phyloP scores from a whole-genome alignment of 805 yeast species.

The Lipomyces kockii region DNA sequence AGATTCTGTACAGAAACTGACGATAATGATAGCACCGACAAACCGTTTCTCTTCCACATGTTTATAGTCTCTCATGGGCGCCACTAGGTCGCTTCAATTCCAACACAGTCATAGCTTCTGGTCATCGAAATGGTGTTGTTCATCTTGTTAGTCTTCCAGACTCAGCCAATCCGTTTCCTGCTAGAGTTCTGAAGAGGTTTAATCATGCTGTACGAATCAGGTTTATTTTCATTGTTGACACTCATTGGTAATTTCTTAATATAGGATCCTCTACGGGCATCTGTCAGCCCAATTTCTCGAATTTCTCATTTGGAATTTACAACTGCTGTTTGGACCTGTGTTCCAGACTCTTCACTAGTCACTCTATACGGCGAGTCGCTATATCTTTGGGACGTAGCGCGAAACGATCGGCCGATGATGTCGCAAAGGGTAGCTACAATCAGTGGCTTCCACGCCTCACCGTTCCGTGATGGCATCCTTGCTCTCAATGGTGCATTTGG shows the following conservation, averaged over 20 bases:
- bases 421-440: conserved; percentile 59
- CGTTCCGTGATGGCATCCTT: conserved; percentile 55
- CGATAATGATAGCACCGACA: conserved; percentile 53
- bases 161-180: conserved; percentile 55
- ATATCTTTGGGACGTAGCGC: conserved; percentile 74
- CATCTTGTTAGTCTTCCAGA: conserved; percentile 74
- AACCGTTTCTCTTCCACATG: conserved; percentile 59
- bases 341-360: conserved; percentile 54
- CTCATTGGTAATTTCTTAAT: not conserved
- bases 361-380: conserved; percentile 70
- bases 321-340: conserved; percentile 52
- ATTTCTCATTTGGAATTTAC: conserved; percentile 49
- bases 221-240: not conserved
- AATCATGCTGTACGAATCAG: conserved; percentile 59
- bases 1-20: not conserved
- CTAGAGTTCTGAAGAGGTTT: conserved; percentile 77
- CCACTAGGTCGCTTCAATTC: conserved; percentile 45
- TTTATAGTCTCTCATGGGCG: conserved; percentile 53
- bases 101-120: conserved; percentile 61
- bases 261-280: not conserved
- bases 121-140: conserved; percentile 75
- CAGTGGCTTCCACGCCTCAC: conserved; percentile 55
- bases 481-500: conserved; percentile 73
- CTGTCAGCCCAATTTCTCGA: conserved; percentile 37
- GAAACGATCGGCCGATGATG: conserved; percentile 62